Evolutionary conservation across 176 grass and related monocot species (phyloP), one percentile per base, ranked within the genome.

Genomic region (Olyra latifolia): DNA sequence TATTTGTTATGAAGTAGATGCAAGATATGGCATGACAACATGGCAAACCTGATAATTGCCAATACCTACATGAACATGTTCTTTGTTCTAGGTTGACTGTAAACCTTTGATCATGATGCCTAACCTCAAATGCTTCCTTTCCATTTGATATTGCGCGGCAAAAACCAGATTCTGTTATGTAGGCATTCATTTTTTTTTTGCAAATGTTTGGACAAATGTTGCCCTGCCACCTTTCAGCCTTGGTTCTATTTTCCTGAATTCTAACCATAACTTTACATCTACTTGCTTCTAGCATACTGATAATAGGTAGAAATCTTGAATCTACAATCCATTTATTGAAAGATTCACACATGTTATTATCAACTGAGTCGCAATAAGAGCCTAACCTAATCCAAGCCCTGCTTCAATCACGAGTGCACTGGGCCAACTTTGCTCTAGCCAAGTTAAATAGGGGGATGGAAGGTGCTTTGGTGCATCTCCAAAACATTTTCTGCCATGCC

Each of bases 51-150:
- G 11, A 52, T 0, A 78, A 3, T 1, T 78, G 4, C 45, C 6
- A 77, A 10, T 64, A 78, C 2, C 44, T 64, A 0, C 10, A 64
- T 0, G 44, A 64, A 1, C 23, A 62, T 0, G 1, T 6, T 1
- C 2, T 48, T 0, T 20, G 0, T 0, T 17, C 0, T 1, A 61
- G 2, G 8, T 59, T 20, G 0, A 76, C 5, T 12, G 0, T 19
- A 19, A 50, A 55, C 14, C 20, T 58, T 1, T 78, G 28, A 0
- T 64, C 24, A 0, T 0, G 7, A 1, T 78, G 10, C 11, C 12
- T 46, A 12, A 46, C 44, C 12, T 46, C 12, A 46, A 46, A 46
- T 46, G 44, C 10, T 12, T 46, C 44, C 10, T 46, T 46, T 13
- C 44, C 44, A 46, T 14, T 46, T 3, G 3, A 46, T 46, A 46